phyloP scores from a whole-genome alignment of 495 filamentous ascomycete genomes.

The Tuber magnatum region DNA sequence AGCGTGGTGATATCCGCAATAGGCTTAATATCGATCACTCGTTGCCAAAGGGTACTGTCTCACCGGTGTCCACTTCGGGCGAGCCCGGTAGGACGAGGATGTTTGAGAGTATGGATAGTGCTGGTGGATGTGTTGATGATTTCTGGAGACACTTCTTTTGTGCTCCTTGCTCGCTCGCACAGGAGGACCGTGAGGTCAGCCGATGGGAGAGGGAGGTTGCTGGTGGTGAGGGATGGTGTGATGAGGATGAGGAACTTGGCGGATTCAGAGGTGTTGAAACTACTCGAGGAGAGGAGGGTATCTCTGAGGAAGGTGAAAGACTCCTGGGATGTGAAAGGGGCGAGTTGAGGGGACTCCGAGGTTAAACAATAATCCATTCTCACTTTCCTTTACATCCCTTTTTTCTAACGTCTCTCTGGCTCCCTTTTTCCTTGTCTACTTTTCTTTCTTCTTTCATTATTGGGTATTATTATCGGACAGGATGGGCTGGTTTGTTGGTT shows the following conservation, averaged over 20 bases:
- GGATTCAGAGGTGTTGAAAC: constrained; percentile 16
- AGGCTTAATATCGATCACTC: constrained; percentile 35
- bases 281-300: constrained; percentile 17
- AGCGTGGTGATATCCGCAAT: constrained; percentile 38
- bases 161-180: constrained; percentile 34
- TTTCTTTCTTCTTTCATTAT: neutral
- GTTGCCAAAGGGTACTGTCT: constrained; percentile 25
- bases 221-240: constrained; percentile 25
- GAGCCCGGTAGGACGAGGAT: constrained; percentile 12
- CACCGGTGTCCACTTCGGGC: constrained; percentile 20
- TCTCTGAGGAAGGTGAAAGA: constrained; percentile 33
- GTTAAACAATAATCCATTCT: neutral
- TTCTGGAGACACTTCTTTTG: constrained; percentile 38
- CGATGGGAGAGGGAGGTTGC: constrained; percentile 34
- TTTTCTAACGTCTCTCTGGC: neutral
- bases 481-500: neutral
- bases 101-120: constrained; percentile 35
- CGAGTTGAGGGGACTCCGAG: constrained; percentile 4
- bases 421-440: neutral
- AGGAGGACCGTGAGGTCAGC: constrained; percentile 39
- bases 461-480: neutral
- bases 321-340: constrained; percentile 27
- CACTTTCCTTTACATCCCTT: neutral
- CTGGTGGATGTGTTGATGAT: constrained; percentile 35
- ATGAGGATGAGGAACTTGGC: constrained; percentile 13